Base-by-base conservation (phyloP, 495 filamentous ascomycete genomes). In the Hypoxylon lienhwacheense region DNA sequence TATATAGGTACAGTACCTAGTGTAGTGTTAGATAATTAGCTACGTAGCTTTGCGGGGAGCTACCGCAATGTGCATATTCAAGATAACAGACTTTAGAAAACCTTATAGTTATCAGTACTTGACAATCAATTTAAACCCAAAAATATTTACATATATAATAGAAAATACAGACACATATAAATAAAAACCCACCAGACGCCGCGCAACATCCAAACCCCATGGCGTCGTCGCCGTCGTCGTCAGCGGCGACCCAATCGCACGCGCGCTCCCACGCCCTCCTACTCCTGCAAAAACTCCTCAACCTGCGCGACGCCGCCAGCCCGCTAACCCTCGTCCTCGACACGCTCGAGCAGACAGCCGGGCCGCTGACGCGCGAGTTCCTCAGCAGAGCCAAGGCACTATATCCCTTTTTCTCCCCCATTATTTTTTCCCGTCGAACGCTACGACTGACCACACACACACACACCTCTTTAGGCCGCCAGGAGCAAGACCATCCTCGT, bases 261-360 rank as follows among this genome's bases (percentile, higher is more conserved):
- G 80, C 88, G 5, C 81, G 90, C 36, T 88, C 88, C 17, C 92
- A 97, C 71, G 92, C 90, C 71, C 69, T 96, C 35, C 83, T 96
- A 4, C 73, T 96, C 1, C 84, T 97, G 29, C 89, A 90, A 45
- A 92, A 91, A 53, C 73, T 97, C 2, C 77, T 97, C 42, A 85
- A 81, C 57, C 71, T 88, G 10, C 76, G 88, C 24, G 90, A 95
- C 65, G 85, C 80, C 15, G 85, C 85, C 1, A 95, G 90, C 21
- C 92, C 91, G 1, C 83, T 97, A 37, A 96, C 91, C 0, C 69
- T 97, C 20, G 70, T 97, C 5, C 75, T 93, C 45, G 92, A 97
- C 71, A 87, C 81, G 11, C 69, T 96, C 29, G 91, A 95, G 69
- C 92, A 96, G 70, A 83, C 85, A 16, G 87, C 83, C 8, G 78